Conservation (phyloP, 345 rosid genomes). For the Cardamine chenopodiifolia region DNA sequence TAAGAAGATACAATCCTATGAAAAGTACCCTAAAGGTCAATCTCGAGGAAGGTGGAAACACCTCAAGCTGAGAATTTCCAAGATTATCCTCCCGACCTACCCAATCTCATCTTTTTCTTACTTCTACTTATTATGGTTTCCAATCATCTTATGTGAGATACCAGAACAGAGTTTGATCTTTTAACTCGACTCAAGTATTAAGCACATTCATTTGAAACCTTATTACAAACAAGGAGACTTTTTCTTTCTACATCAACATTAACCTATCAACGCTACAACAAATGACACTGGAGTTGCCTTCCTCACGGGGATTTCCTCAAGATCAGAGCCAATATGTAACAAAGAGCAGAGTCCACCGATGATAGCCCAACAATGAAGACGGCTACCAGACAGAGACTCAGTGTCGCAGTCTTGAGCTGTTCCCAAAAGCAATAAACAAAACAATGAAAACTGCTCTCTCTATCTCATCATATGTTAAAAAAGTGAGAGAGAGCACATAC, state of each 20-base stretch:
- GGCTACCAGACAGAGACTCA: conserved; percentile 72
- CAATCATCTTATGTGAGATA: background rate
- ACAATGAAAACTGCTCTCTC: background rate
- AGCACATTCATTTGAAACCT: conserved; percentile 1
- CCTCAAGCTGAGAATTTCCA: conserved; percentile 93
- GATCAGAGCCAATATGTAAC: conserved; percentile 59
- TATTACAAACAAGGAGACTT: background rate
- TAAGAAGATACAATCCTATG: conserved; percentile 70
- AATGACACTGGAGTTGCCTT: background rate
- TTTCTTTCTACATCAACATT: background rate
- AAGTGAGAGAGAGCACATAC: conserved; percentile 43
- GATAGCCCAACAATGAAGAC: conserved; percentile 67
- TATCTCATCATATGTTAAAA: background rate
- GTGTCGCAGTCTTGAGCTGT: conserved; percentile 82
- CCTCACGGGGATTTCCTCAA: conserved; percentile 57
- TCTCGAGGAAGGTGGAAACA: conserved; percentile 85
- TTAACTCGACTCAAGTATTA: background rate
- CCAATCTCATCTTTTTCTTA: conserved; percentile 35
- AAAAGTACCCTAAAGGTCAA: conserved; percentile 92
- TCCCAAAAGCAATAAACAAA: conserved; percentile 5
- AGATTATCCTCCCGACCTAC: conserved; percentile 56
- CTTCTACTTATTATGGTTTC: background rate
- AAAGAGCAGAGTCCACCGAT: conserved; percentile 66
- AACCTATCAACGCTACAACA: background rate
- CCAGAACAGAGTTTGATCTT: background rate